Conservation (phyloP, 108 stramenopile genomes). For the Cylindrotheca fusiformis region DNA sequence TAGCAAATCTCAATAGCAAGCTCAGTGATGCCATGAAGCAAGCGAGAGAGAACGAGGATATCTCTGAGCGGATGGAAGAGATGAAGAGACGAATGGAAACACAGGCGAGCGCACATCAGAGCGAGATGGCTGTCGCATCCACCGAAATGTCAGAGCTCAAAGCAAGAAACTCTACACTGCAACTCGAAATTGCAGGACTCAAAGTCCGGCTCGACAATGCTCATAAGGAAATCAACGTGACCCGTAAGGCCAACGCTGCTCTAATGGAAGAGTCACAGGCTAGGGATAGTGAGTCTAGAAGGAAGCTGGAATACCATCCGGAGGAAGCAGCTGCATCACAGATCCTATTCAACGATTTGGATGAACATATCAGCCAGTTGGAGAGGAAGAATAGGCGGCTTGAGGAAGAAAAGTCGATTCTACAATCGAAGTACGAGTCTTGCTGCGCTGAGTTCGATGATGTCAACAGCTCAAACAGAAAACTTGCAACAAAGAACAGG, state of each 20-base stretch:
- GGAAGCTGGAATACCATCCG: not conserved
- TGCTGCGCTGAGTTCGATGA: not conserved
- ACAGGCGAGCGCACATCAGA: not conserved
- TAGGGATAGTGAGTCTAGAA: not conserved
- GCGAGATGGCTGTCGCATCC: not conserved
- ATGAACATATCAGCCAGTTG: not conserved
- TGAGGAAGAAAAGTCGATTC: not conserved
- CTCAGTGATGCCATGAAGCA: not conserved
- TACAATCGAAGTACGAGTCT: not conserved
- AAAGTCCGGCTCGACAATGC: not conserved
- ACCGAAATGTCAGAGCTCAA: not conserved
- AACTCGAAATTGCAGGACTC: not conserved
- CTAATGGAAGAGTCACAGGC: not conserved
- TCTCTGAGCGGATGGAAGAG: not conserved
- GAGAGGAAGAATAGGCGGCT: not conserved
- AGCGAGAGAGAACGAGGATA: not conserved
- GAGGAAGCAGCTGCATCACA: not conserved
- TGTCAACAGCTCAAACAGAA: not conserved
- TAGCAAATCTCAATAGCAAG: not conserved
- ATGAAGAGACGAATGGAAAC: not conserved
- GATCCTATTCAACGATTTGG: not conserved
- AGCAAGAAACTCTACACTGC: not conserved
- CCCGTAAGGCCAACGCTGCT: not conserved
- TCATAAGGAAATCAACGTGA: not conserved
- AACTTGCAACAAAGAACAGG: not conserved